Evolutionary conservation across 2,329 filamentous ascomycete genomes (phyloP), one percentile per base, ranked within the genome.

Genomic region (Lomentospora prolificans): DNA sequence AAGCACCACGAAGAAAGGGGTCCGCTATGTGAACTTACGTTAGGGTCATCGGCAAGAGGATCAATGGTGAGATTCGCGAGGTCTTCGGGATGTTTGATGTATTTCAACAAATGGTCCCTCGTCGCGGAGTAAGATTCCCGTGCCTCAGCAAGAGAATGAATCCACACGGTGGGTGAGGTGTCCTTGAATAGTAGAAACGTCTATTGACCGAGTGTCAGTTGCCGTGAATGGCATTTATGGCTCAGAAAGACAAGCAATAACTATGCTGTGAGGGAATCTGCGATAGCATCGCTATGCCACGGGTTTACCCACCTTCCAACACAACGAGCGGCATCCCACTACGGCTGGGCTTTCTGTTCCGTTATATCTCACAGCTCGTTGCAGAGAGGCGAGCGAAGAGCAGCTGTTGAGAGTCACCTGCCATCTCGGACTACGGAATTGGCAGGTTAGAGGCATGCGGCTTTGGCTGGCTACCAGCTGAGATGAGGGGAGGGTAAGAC

Each of bases 21-120:
- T 50, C 14, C 22, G 3, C 5, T 6, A 5, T 27, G 8, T 44
- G 25, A 10, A 63, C 70, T 66, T 68, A 82, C 78, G 62, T 78
- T 73, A 25, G 76, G 73, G 66, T 95, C 90, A 64, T 96, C 92
- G 59, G 89, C 87, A 62, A 99, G 75, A 22, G 94, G 94, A 68
- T 99, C 94, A 27, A 85, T 74, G 4, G 81, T 79, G 22, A 87
- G 82, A 56, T 85, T 72, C 19, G 75, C 80, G 58, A 96, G 75
- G 63, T 90, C 84, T 66, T 95, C 86, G 0, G 90, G 90, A 61
- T 95, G 85, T 59, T 90, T 84, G 65, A 95, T 89, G 61, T 86
- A 90, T 66, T 84, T 86, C 53, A 96, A 73, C 62, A 94, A 87
- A 66, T 90, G 87, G 2, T 85, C 79, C 60, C 84, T 80, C 2